Base-by-base conservation (phyloP, 495 filamentous ascomycete species). In the Pyronema domesticum region DNA sequence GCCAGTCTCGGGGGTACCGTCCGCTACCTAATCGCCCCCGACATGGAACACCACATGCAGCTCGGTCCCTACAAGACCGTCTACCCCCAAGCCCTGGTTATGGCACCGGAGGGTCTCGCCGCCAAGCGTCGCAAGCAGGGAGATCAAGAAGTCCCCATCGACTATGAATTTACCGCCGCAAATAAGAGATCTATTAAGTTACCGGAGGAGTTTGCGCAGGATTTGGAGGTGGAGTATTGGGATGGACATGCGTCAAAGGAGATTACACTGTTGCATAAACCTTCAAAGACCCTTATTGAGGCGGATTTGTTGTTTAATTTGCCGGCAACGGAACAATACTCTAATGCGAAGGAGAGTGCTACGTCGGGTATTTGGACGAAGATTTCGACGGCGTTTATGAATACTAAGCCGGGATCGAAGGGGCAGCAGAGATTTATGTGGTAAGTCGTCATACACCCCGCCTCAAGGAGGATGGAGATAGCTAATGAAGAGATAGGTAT, bases 31-130 rank as follows among this genome's bases (percentile, higher is more conserved):
- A 75, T 88, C 9, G 88, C 89, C 4, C 75, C 80, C 15, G 91
- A 96, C 64, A 76, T 88, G 15, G 83, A 95, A 69, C 91, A 96
- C 68, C 89, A 98, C 73, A 83, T 96, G 64, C 87, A 85, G 70
- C 64, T 96, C 14, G 80, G 82, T 0, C 69, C 82, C 10, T 98
- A 91, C 93, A 78, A 83, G 55, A 68, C 74, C 14, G 85, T 77
- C 5, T 98, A 75, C 67, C 88, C 88, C 0, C 58, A 74, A 17
- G 88, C 91, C 7, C 76, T 79, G 54, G 74, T 98, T 40, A 75
- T 96, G 59, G 89, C 81, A 0, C 85, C 85, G 5, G 84, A 93
- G 61, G 89, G 89, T 0, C 76, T 98, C 3, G 79, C 76, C 45
- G 89, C 89, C 71, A 93, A 94, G 70, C 81, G 89, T 4, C 75